Percentiles rank a stretch among this genome's conserved stretches.
Evolutionary conservation across 2,329 filamentous ascomycete genomes (phyloP).

Genomic region (Penicillium olsonii): DNA sequence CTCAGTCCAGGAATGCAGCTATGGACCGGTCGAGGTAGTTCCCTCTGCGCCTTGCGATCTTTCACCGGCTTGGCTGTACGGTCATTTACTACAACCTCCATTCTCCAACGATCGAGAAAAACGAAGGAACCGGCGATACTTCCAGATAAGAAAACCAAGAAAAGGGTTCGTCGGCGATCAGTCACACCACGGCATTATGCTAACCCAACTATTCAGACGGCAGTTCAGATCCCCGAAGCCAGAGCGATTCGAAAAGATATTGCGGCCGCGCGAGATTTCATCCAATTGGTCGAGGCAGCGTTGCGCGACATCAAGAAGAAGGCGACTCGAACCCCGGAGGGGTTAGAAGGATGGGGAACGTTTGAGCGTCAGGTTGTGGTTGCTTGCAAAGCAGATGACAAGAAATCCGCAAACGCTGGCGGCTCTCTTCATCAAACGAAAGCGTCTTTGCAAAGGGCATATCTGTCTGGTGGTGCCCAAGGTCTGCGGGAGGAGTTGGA

Average conservation of each 20-base stretch:
- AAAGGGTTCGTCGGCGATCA: conserved; percentile 4
- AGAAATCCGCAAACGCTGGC: conserved; percentile 9
- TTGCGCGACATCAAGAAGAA: conserved; percentile 28
- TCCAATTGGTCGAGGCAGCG: conserved; percentile 26
- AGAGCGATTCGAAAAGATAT: conserved; percentile 14
- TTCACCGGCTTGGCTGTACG: conserved; percentile 29
- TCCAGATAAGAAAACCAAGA: neutral
- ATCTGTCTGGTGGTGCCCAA: conserved; percentile 53
- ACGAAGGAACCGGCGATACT: neutral
- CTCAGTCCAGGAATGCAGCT: conserved; percentile 40
- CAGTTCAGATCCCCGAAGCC: neutral
- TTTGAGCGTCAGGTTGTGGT: conserved; percentile 36
- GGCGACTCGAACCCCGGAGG: conserved; percentile 17
- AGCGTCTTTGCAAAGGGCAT: conserved; percentile 57
- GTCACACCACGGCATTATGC: neutral
- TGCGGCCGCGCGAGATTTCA: conserved; percentile 29
- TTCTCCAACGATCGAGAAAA: conserved; percentile 27
- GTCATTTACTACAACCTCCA: conserved; percentile 34
- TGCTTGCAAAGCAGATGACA: conserved; percentile 31
- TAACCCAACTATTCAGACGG: neutral
- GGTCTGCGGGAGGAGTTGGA: conserved; percentile 62
- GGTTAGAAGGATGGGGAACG: conserved; percentile 26
- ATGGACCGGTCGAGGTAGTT: conserved; percentile 39
- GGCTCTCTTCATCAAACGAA: conserved; percentile 29
- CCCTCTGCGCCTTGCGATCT: conserved; percentile 44